Conservation (phyloP, 768 basidiomycete genomes). For the Agrocybe pediades region DNA sequence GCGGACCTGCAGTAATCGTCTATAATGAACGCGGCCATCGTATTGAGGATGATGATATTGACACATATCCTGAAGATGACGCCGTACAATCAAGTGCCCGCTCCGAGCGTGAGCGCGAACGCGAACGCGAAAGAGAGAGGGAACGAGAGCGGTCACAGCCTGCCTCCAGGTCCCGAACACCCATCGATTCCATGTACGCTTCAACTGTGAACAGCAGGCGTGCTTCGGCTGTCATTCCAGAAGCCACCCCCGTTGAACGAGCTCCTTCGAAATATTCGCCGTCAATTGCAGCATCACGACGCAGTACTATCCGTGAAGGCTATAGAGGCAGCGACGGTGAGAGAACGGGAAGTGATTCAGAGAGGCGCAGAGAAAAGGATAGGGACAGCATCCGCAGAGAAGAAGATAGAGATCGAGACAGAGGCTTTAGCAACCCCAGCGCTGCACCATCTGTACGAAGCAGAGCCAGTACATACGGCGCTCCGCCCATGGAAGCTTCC, state of each 20-base stretch:
- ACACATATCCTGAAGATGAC: conserved; percentile 69
- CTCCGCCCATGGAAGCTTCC: conserved; percentile 10
- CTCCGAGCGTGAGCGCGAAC: conserved; percentile 27
- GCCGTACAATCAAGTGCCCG: conserved; percentile 23
- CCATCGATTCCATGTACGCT: conserved; percentile 35
- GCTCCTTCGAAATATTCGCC: conserved; percentile 22
- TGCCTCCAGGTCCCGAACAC: conserved; percentile 57
- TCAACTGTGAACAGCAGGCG: conserved; percentile 22
- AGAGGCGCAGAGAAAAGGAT: conserved; percentile 25
- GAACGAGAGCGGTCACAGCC: conserved; percentile 39
- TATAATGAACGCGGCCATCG: conserved; percentile 81
- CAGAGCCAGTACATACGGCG: conserved; percentile 14
- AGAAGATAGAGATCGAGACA: conserved; percentile 34
- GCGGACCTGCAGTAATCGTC: conserved; percentile 79
- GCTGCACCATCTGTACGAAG: conserved; percentile 14
- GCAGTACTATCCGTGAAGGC: conserved; percentile 13
- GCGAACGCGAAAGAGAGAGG: not conserved
- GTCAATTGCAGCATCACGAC: conserved; percentile 20
- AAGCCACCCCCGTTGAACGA: conserved; percentile 19
- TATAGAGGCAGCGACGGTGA: conserved; percentile 20
- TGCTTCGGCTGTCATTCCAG: conserved; percentile 15
- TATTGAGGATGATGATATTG: conserved; percentile 72
- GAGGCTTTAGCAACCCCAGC: conserved; percentile 11
- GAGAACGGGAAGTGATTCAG: conserved; percentile 22
- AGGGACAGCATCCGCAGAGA: conserved; percentile 20